Evolutionary conservation across 73 alveolate genomes (phyloP).

Genomic region (Tetrahymena thermophila): DNA sequence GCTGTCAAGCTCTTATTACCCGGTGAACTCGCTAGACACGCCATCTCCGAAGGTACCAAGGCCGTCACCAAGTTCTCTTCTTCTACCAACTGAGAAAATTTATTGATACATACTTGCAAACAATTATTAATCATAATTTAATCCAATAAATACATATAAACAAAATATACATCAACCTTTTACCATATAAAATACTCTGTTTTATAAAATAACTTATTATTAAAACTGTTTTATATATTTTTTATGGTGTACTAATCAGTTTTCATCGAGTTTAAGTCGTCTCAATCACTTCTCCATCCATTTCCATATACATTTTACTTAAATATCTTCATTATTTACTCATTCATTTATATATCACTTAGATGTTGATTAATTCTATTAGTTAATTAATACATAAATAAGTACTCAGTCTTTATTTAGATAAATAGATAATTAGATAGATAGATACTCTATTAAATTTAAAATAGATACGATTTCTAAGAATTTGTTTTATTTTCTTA

Average conservation of each 20-base stretch:
- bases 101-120: background rate
- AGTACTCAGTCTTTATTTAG: background rate
- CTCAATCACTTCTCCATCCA: background rate
- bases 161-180: background rate
- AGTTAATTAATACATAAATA: too few species aligned
- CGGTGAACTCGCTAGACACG: constrained; percentile 69
- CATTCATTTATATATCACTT: too few species aligned
- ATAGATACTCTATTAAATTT: background rate
- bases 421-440: too few species aligned
- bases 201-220: background rate
- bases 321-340: background rate
- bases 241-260: constrained; percentile 1
- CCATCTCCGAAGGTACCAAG: constrained; percentile 64
- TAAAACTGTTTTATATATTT: background rate
- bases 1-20: constrained; percentile 64
- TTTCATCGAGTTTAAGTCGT: background rate
- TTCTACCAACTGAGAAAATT: background rate
- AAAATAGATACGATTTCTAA: background rate
- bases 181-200: background rate
- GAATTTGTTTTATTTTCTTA: background rate
- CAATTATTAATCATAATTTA: background rate
- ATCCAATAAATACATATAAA: background rate
- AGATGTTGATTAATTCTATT: too few species aligned
- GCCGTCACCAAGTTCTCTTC: constrained; percentile 57
- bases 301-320: background rate